These are phyloP conservation scores for Candolleomyces eurysporus DNA, from an alignment of 768 basidiomycete genomes.

Conservation along the genomic window DNA sequence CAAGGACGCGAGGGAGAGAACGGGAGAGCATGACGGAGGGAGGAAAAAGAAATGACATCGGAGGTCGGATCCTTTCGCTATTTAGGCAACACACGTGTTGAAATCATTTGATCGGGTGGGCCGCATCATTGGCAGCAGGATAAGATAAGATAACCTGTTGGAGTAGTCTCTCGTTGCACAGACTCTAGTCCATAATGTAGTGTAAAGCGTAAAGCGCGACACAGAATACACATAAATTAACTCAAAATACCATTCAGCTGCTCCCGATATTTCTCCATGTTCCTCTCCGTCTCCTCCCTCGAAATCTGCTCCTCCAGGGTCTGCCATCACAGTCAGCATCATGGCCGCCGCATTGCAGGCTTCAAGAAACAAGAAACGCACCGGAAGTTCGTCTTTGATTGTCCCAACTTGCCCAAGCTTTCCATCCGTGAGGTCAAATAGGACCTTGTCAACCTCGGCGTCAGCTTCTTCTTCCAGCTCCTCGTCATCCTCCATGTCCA, in stretches of 20 bases:
- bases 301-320: slow-evolving; percentile 58
- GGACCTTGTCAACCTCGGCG: slow-evolving; percentile 93
- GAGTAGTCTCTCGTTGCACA: neutral
- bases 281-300: slow-evolving; percentile 82
- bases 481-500: slow-evolving; percentile 91
- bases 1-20: slow-evolving; percentile 49
- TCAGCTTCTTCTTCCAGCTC: slow-evolving; percentile 96
- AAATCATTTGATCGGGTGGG: neutral
- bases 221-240: slow-evolving; percentile 16
- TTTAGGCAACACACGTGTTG: slow-evolving; percentile 12
- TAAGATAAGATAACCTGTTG: slow-evolving; percentile 10
- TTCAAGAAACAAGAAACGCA: slow-evolving; percentile 35
- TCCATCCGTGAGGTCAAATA: slow-evolving; percentile 94
- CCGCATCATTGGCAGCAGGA: neutral
- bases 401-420: slow-evolving; percentile 86
- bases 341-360: slow-evolving; percentile 4
- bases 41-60: slow-evolving; percentile 21
- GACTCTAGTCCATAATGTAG: neutral
- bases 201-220: neutral
- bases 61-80: slow-evolving; percentile 11
- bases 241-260: slow-evolving; percentile 82
- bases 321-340: slow-evolving; percentile 32
- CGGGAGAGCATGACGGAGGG: slow-evolving; percentile 56
- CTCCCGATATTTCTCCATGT: slow-evolving; percentile 88
- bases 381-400: slow-evolving; percentile 72